Evolutionary conservation across 2,329 filamentous ascomycete genomes (phyloP), one percentile per base, ranked within the genome.

Genomic region (Dactylellina cionopaga): DNA sequence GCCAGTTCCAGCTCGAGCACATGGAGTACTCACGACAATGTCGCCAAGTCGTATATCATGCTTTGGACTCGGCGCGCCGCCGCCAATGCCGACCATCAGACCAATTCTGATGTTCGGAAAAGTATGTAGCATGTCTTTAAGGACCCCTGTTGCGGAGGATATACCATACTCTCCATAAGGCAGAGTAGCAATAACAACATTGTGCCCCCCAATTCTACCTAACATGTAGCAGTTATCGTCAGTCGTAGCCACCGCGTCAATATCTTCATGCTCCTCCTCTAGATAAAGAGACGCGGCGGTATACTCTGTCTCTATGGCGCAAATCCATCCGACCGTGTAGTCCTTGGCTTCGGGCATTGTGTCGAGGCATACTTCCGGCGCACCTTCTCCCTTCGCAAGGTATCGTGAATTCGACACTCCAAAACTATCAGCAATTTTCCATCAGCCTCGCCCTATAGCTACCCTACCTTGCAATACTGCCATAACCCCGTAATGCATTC

Each of bases 241-340:
- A 44, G 75, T 55, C 15, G 37, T 46, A 6, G 74, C 54, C 11
- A 77, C 29, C 58, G 6, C 39, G 1, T 77, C 74, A 0, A 75
- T 78, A 0, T 15, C 2, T 0, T 77, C 77, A 52, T 83, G 79
- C 29, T 77, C 70, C 64, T 83, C 79, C 52, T 84, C 82, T 1
- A 84, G 79, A 24, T 83, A 79, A 0, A 51, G 75, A 27, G 76
- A 74, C 2, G 82, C 82, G 2, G 82, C 81, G 47, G 80, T 77
- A 47, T 77, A 78, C 55, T 83, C 82, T 0, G 74, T 77, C 0
- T 7, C n/a, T 2, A 83, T 62, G 6, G 82, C 81, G 60, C 80
- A 83, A 4, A 84, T 82, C 81, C 81, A 83, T n/a, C 81, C 82
- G 5, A 83, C 78, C 0, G 77, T 81, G 60, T 83, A 83, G n/a